Percentiles rank a stretch among this genome's conserved stretches.
Evolutionary conservation across 2,329 filamentous ascomycete species (phyloP).

Genomic region (Fusarium nurragi): DNA sequence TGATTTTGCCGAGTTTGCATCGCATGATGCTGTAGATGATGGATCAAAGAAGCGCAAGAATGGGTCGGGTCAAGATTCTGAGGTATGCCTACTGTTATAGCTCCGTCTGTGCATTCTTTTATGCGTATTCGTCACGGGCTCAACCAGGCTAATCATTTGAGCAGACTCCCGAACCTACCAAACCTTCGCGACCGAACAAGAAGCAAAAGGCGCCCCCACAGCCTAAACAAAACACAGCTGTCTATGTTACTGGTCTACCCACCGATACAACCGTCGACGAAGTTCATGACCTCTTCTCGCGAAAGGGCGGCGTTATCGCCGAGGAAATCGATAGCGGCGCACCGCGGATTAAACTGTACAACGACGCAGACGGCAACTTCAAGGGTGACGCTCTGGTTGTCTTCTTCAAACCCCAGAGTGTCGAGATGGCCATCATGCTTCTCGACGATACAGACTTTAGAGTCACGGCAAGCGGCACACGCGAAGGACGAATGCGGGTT

Average conservation of each 20-base stretch:
- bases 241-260: slow-evolving; percentile 92
- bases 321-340: slow-evolving; percentile 91
- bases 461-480: slow-evolving; percentile 61
- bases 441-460: slow-evolving; percentile 86
- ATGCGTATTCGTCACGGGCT: background rate
- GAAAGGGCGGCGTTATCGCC: slow-evolving; percentile 88
- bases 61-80: slow-evolving; percentile 50
- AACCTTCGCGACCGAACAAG: slow-evolving; percentile 54
- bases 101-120: background rate
- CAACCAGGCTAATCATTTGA: slow-evolving; percentile 15
- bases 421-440: slow-evolving; percentile 82
- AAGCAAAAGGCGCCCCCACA: slow-evolving; percentile 59
- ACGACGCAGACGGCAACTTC: slow-evolving; percentile 81
- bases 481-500: slow-evolving; percentile 76
- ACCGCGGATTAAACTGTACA: slow-evolving; percentile 93
- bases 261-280: slow-evolving; percentile 81
- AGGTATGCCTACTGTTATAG: slow-evolving; percentile 52
- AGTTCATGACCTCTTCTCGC: slow-evolving; percentile 82
- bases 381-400: slow-evolving; percentile 94
- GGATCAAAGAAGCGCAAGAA: slow-evolving; percentile 56
- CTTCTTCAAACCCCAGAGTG: slow-evolving; percentile 95
- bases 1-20: slow-evolving; percentile 42
- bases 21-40: slow-evolving; percentile 40
- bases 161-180: slow-evolving; percentile 48
- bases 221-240: slow-evolving; percentile 80